These are phyloP conservation scores for Xylaria digitata DNA, from an alignment of 2,329 filamentous ascomycete genomes.

Conservation along the genomic window DNA sequence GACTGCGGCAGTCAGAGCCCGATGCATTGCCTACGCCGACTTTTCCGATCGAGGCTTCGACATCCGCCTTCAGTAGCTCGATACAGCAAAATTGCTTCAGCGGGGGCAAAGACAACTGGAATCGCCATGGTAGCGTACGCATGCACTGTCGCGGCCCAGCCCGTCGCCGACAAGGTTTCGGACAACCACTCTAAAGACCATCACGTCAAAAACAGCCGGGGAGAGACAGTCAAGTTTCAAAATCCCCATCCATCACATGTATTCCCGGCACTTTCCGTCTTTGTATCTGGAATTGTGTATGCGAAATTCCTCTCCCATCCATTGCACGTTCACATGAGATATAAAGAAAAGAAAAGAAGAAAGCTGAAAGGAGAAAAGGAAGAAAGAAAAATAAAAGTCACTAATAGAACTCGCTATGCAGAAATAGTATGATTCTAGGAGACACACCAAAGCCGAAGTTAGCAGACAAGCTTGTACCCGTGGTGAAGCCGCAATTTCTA, in stretches of 20 bases:
- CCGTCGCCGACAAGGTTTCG: conserved; percentile 52
- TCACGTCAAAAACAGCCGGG: conserved; percentile 57
- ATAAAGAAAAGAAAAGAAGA: too few species aligned
- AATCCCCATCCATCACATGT: conserved; percentile 63
- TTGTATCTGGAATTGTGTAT: conserved; percentile 36
- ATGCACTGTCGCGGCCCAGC: conserved; percentile 45
- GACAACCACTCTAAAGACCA: conserved; percentile 60
- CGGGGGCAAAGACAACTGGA: conserved; percentile 37
- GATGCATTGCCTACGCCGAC: conserved; percentile 31
- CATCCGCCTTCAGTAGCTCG: conserved; percentile 24
- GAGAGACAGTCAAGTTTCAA: conserved; percentile 58
- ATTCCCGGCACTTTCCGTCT: conserved; percentile 28
- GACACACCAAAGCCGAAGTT: conserved; percentile 69
- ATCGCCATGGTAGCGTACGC: conserved; percentile 44
- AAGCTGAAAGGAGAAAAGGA: too few species aligned
- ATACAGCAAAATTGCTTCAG: conserved; percentile 40
- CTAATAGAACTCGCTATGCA: conserved; percentile 21
- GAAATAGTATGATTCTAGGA: conserved; percentile 49
- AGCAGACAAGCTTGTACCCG: conserved; percentile 68
- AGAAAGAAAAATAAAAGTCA: background rate
- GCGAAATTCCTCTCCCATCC: conserved; percentile 10
- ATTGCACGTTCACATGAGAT: background rate
- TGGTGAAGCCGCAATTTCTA: conserved; percentile 75
- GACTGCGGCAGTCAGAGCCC: background rate
- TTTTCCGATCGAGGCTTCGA: conserved; percentile 18